phyloP scores from a whole-genome alignment of 352 stramenopile genomes.

The Blastocystis sp. region DNA sequence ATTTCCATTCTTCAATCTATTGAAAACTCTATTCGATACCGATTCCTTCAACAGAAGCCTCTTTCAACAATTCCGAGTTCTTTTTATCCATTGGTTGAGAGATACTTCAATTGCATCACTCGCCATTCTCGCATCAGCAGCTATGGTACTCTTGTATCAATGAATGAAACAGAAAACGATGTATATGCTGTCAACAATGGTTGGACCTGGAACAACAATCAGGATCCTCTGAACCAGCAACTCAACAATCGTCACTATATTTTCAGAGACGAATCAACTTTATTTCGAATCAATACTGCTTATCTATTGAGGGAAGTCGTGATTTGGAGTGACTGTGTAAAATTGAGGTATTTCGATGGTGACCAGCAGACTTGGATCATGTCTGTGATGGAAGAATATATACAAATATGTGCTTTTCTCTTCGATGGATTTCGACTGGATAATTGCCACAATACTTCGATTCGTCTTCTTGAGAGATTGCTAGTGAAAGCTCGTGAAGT shows the following conservation, averaged over 20 bases:
- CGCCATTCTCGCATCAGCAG: not conserved
- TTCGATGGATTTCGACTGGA: slow-evolving; percentile 69
- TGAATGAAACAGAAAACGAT: not conserved
- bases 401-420: slow-evolving; percentile 36
- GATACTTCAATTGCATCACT: slow-evolving; percentile 22
- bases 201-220: slow-evolving; percentile 56
- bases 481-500: slow-evolving; percentile 46
- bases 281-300: slow-evolving; percentile 14
- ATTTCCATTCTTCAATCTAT: not conserved
- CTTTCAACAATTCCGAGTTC: not conserved
- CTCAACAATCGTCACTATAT: not conserved
- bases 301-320: slow-evolving; percentile 67
- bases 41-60: not conserved
- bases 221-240: not conserved
- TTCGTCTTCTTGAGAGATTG: slow-evolving; percentile 35
- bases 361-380: slow-evolving; percentile 19
- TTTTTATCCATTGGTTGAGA: slow-evolving; percentile 33
- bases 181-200: slow-evolving; percentile 40
- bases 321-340: slow-evolving; percentile 71
- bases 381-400: slow-evolving; percentile 63
- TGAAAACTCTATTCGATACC: slow-evolving; percentile 19
- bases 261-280: not conserved
- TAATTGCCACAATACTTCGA: slow-evolving; percentile 68
- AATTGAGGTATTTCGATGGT: slow-evolving; percentile 68
- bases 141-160: not conserved